Conservation (phyloP, 1,284 basidiomycete species). For the Anthracocystis setariae region DNA sequence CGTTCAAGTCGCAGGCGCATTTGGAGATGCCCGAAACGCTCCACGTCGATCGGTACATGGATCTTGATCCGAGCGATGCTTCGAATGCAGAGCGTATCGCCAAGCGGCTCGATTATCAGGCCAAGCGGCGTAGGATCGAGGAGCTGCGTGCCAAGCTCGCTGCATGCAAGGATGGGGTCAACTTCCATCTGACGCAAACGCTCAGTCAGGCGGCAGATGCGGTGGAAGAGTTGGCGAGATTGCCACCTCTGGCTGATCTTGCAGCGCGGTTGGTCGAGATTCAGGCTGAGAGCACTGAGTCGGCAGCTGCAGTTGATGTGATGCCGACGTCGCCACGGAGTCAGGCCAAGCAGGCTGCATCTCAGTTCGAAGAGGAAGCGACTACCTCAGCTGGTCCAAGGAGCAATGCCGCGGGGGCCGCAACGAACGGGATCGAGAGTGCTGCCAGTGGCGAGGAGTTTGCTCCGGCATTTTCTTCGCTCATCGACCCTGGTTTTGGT, state of each 20-base stretch:
- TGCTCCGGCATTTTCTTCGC: slow-evolving; percentile 15
- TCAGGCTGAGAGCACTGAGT: slow-evolving; percentile 6
- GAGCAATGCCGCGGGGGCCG: not conserved
- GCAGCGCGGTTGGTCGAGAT: slow-evolving; percentile 29
- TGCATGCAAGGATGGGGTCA: slow-evolving; percentile 38
- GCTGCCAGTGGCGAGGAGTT: not conserved
- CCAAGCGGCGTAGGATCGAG: slow-evolving; percentile 37
- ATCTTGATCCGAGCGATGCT: slow-evolving; percentile 74
- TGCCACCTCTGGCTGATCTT: slow-evolving; percentile 30
- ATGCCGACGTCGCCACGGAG: slow-evolving; percentile 8
- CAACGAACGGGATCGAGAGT: not conserved
- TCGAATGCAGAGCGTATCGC: slow-evolving; percentile 72
- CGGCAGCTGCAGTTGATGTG: not conserved
- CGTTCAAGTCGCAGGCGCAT: slow-evolving; percentile 95
- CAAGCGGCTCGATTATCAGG: slow-evolving; percentile 72
- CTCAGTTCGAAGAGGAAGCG: not conserved
- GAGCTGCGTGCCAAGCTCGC: slow-evolving; percentile 35
- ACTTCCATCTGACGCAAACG: slow-evolving; percentile 31
- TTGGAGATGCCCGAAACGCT: slow-evolving; percentile 88
- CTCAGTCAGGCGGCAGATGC: slow-evolving; percentile 36
- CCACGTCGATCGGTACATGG: slow-evolving; percentile 88
- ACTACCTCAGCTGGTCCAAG: not conserved
- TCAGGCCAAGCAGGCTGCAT: slow-evolving; percentile 13
- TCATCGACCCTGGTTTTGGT: slow-evolving; percentile 26
- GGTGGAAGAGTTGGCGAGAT: slow-evolving; percentile 29